Percentiles rank a stretch among this genome's conserved stretches.
These are phyloP conservation scores for Rutstroemia sp. DNA, from an alignment of 2,329 filamentous ascomycete genomes.

Conservation along the genomic window DNA sequence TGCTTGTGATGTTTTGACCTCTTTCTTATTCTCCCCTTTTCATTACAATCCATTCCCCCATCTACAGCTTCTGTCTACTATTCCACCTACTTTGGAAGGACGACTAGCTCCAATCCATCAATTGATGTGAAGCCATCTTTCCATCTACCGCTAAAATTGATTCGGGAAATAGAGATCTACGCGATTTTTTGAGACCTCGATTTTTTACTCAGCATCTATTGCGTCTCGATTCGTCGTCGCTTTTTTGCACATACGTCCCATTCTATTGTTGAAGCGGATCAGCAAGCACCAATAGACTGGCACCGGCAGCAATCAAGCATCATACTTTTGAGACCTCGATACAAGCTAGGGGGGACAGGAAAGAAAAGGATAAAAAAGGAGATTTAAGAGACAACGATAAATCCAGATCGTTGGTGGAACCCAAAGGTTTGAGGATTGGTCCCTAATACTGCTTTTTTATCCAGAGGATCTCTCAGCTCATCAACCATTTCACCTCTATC, in stretches of 20 bases:
- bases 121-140: no score
- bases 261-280: background rate
- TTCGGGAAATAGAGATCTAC: slow-evolving; percentile 1
- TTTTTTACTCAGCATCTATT: background rate
- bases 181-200: background rate
- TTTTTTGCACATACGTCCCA: background rate
- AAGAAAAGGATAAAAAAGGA: background rate
- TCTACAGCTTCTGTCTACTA: no score
- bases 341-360: background rate
- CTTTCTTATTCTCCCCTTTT: background rate
- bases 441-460: slow-evolving; percentile 29
- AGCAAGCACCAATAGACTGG: background rate
- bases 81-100: no score
- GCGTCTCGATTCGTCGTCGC: background rate
- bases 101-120: no score
- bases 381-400: slow-evolving; percentile 12
- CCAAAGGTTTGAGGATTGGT: slow-evolving; percentile 32
- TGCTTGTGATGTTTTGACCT: background rate
- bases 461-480: slow-evolving; percentile 23
- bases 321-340: background rate
- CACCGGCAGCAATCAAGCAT: background rate
- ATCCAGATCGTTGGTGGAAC: slow-evolving; percentile 22
- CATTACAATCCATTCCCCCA: no score
- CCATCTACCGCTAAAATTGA: background rate
- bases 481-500: slow-evolving; percentile 25